These are phyloP conservation scores for Cokeromyces recurvatus DNA, from an alignment of 371 early-diverging fungal genomes.

Conservation along the genomic window DNA sequence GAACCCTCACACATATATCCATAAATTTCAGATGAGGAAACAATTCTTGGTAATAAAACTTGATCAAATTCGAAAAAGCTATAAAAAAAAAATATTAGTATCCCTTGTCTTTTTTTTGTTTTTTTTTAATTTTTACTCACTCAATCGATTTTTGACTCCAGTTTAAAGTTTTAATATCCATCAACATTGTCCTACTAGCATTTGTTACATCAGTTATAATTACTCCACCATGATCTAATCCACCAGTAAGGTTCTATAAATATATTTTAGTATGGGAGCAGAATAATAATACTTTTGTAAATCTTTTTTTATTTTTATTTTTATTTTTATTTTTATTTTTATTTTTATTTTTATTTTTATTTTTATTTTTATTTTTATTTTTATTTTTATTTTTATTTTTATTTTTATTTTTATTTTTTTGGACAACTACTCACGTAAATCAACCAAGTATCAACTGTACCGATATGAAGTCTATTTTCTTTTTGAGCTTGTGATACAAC, in stretches of 20 bases:
- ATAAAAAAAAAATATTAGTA: too few species aligned
- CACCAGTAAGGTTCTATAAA: slow-evolving; percentile 75
- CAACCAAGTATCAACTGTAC: slow-evolving; percentile 92
- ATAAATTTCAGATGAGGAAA: slow-evolving; percentile 82
- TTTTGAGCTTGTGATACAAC: slow-evolving; percentile 51
- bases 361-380: too few species aligned
- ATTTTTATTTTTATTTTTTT: slow-evolving; percentile 12
- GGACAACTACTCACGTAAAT: slow-evolving; percentile 35
- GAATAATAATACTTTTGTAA: too few species aligned
- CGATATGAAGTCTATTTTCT: slow-evolving; percentile 55
- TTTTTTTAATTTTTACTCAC: too few species aligned
- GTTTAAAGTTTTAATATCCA: slow-evolving; percentile 77
- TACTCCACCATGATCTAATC: slow-evolving; percentile 61
- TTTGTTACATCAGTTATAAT: slow-evolving; percentile 94
- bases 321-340: too few species aligned
- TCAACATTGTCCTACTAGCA: slow-evolving; percentile 92
- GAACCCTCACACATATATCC: slow-evolving; percentile 62
- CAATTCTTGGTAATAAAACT: slow-evolving; percentile 68
- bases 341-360: too few species aligned
- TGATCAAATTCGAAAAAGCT: slow-evolving; percentile 36
- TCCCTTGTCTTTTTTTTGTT: too few species aligned
- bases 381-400: too few species aligned
- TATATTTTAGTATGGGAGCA: slow-evolving; percentile 6
- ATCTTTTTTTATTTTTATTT: neutral
- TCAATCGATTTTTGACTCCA: slow-evolving; percentile 79